phyloP scores from a whole-genome alignment of 192 early-diverging fungal species.

The Backusella australiensis region DNA sequence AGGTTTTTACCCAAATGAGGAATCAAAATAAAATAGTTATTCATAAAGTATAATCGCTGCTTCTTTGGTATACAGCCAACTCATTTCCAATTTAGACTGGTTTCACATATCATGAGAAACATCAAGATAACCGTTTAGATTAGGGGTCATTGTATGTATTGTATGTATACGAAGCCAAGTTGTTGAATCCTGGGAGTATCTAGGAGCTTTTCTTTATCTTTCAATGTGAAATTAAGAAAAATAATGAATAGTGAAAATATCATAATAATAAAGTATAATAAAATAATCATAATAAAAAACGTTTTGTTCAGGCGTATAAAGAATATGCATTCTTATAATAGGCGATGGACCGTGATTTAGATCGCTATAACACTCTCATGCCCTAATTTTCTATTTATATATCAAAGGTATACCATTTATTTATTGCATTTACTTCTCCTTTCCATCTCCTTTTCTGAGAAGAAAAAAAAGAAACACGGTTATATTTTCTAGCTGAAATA shows the following conservation, averaged over 20 bases:
- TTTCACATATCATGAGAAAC: neutral
- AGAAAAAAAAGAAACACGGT: neutral
- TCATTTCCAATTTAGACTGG: neutral
- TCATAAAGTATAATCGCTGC: neutral
- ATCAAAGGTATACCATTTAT: neutral
- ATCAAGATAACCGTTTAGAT: neutral
- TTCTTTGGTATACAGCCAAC: neutral
- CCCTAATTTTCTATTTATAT: constrained; percentile 8
- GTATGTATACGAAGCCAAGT: neutral
- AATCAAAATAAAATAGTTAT: neutral
- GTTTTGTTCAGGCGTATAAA: neutral
- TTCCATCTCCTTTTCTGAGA: constrained; percentile 4
- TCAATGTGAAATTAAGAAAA: no score
- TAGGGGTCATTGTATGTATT: neutral
- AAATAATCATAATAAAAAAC: no score
- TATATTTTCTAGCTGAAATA: neutral
- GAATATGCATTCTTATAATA: neutral
- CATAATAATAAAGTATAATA: neutral
- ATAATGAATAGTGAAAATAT: neutral
- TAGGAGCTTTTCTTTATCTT: neutral
- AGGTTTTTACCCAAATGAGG: neutral
- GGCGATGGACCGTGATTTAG: neutral
- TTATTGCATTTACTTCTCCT: constrained; percentile 3
- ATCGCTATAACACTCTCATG: neutral
- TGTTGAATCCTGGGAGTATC: neutral